Percentiles rank a stretch among this genome's conserved stretches.
Conservation (phyloP, 2,329 filamentous ascomycete genomes). For the Colletotrichum australisinense region DNA sequence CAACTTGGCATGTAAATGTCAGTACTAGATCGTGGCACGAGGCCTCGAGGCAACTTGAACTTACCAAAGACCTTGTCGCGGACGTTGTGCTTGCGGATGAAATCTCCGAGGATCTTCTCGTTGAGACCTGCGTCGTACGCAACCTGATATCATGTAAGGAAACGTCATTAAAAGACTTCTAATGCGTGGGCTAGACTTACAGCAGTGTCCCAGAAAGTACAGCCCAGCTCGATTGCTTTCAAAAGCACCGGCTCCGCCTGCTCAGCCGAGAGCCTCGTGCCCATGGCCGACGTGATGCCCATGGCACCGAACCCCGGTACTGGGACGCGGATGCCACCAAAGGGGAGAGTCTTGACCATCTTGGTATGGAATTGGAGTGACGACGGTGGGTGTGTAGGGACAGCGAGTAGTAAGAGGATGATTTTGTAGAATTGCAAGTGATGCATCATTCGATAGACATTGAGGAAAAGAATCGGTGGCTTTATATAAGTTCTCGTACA, state of each 20-base stretch:
- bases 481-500: not conserved
- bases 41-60: slow-evolving; percentile 24
- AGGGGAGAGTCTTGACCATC: slow-evolving; percentile 55
- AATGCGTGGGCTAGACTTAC: slow-evolving; percentile 41
- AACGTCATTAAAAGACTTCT: not conserved
- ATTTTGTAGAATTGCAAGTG: not conserved
- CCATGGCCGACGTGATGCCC: slow-evolving; percentile 57
- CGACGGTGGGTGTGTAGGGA: not conserved
- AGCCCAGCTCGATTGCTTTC: slow-evolving; percentile 59
- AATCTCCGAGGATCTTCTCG: slow-evolving; percentile 61
- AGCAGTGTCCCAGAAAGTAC: slow-evolving; percentile 58
- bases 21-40: not conserved
- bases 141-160: slow-evolving; percentile 44
- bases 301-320: slow-evolving; percentile 61
- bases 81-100: slow-evolving; percentile 61
- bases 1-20: slow-evolving; percentile 46
- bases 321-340: slow-evolving; percentile 50
- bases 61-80: slow-evolving; percentile 60
- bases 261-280: slow-evolving; percentile 53
- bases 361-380: not conserved
- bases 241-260: slow-evolving; percentile 60
- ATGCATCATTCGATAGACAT: not conserved
- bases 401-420: not conserved
- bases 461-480: not conserved
- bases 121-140: slow-evolving; percentile 59